Evolutionary conservation across 164 flowering plant genomes (phyloP).

Genomic region (Stephania japonica): DNA sequence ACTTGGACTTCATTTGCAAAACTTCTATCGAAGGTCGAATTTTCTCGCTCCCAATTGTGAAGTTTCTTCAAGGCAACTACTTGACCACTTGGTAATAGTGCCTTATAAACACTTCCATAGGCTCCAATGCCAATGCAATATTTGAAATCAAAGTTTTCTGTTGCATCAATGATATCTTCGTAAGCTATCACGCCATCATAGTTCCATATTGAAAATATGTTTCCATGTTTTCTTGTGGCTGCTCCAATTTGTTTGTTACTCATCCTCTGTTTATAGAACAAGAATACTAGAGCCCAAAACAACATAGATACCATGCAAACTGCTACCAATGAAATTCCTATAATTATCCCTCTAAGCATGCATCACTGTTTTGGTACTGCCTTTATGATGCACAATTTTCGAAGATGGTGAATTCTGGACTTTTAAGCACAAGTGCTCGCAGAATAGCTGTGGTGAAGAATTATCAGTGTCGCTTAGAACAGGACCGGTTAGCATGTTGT

Average conservation of each 20-base stretch:
- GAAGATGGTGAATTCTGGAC: too few relatives aligned
- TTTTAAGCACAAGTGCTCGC: too few relatives aligned
- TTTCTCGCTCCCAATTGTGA: neutral
- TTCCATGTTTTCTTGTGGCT: too few relatives aligned
- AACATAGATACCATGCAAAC: too few relatives aligned
- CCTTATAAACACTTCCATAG: slow-evolving; percentile 16
- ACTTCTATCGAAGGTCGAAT: neutral
- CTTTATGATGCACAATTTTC: too few relatives aligned
- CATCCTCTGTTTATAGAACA: too few relatives aligned
- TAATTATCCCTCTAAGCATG: too few relatives aligned
- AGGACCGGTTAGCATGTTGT: slow-evolving; percentile 10
- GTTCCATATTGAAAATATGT: slow-evolving; percentile 11
- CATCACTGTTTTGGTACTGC: too few relatives aligned
- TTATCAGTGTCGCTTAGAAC: neutral
- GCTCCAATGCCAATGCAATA: slow-evolving; percentile 16
- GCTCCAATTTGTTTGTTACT: neutral
- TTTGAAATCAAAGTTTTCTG: slow-evolving; percentile 11
- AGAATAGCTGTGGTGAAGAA: too few relatives aligned
- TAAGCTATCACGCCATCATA: slow-evolving; percentile 4
- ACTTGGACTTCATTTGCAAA: too few relatives aligned
- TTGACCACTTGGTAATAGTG: slow-evolving; percentile 7
- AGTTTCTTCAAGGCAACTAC: slow-evolving; percentile 15
- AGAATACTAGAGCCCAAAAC: too few relatives aligned
- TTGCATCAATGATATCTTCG: slow-evolving; percentile 13
- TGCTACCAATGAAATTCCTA: too few relatives aligned